A percentile compares a stretch with the other conserved stretches of the same genome.
Conservation (phyloP, 768 basidiomycete species). For the Rhizopogon sp. region DNA sequence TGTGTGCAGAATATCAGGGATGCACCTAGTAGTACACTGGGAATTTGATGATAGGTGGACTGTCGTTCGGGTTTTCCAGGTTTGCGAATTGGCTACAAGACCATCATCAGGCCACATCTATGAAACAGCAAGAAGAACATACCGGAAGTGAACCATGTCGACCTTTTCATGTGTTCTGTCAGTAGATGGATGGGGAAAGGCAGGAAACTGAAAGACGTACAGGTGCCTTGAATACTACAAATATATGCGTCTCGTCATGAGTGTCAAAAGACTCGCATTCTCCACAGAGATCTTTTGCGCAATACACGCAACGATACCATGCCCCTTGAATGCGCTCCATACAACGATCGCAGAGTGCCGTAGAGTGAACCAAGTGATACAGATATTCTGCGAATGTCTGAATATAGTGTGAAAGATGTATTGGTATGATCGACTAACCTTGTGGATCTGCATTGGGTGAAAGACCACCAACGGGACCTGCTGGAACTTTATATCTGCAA, state of each 20-base stretch:
- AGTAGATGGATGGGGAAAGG: background rate
- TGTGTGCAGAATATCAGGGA: background rate
- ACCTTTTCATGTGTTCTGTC: constrained; percentile 35
- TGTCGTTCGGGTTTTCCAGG: constrained; percentile 48
- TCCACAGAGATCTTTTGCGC: constrained; percentile 82
- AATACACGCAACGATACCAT: constrained; percentile 91
- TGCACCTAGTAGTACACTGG: constrained; percentile 46
- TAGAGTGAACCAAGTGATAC: constrained; percentile 48
- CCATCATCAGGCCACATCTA: background rate
- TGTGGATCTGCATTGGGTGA: constrained; percentile 42
- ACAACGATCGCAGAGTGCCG: constrained; percentile 84
- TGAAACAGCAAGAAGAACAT: constrained; percentile 15
- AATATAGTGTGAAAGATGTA: background rate
- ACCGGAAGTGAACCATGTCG: constrained; percentile 74
- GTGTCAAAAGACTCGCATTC: constrained; percentile 77
- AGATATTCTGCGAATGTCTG: constrained; percentile 53
- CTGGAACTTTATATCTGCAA: constrained; percentile 58
- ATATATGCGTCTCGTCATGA: constrained; percentile 79
- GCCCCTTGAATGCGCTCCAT: constrained; percentile 76
- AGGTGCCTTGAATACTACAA: constrained; percentile 82
- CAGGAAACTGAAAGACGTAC: constrained; percentile 34
- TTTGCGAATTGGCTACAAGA: constrained; percentile 45
- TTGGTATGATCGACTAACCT: constrained; percentile 35
- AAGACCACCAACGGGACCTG: constrained; percentile 45
- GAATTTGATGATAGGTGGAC: constrained; percentile 57